Percentiles rank a stretch among this genome's conserved stretches.
These are phyloP conservation scores for Trichosporon asahii DNA, from an alignment of 1,284 basidiomycete genomes.

Conservation along the genomic window DNA sequence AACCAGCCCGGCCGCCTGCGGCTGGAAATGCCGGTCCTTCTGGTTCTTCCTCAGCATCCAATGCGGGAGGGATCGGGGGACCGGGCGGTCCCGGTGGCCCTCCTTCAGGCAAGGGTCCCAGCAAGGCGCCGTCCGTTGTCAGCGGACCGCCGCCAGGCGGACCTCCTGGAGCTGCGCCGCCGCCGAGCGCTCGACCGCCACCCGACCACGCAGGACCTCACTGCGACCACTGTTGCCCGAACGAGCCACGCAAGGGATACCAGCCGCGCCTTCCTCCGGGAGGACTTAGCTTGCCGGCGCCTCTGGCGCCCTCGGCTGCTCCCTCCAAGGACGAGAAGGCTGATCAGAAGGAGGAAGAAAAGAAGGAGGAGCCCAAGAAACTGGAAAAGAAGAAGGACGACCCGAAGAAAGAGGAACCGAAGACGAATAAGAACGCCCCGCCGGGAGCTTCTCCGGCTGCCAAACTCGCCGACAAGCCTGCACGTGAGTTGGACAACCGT, in stretches of 20 bases:
- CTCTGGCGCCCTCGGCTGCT: background rate
- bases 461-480: background rate
- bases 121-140: background rate
- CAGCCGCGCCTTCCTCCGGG: background rate
- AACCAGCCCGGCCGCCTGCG: background rate
- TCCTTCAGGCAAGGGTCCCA: background rate
- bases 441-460: background rate
- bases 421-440: background rate
- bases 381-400: slow-evolving; percentile 26
- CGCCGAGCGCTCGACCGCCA: background rate
- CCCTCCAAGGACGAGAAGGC: slow-evolving; percentile 16
- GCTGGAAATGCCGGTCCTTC: background rate
- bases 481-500: background rate
- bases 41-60: background rate
- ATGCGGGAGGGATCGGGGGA: background rate
- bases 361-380: slow-evolving; percentile 24
- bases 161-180: background rate
- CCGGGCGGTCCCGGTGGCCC: background rate
- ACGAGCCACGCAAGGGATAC: background rate
- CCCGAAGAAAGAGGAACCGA: background rate
- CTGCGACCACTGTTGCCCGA: slow-evolving; percentile 7
- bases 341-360: slow-evolving; percentile 28
- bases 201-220: background rate
- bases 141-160: background rate
- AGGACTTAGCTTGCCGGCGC: background rate